Evolutionary conservation across 192 early-diverging fungal species (phyloP), one percentile per base, ranked within the genome.

Genomic region (Coemansia sp.): DNA sequence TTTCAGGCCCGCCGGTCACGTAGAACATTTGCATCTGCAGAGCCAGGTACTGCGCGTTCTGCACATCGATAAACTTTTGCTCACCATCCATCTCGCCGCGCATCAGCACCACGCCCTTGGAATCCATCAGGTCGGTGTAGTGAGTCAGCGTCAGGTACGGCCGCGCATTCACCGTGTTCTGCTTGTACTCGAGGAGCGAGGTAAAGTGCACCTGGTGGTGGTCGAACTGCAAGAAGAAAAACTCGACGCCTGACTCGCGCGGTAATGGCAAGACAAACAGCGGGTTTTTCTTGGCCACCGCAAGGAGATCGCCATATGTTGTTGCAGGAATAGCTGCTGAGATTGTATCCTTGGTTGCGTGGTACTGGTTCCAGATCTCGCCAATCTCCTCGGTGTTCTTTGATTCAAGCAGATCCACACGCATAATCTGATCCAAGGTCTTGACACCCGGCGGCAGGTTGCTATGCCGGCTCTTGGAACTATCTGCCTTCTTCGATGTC

Each of bases 61-160:
- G 69, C 13, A 82, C 45, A 12, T 81, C 83, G 24, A 95, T 57
- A 41, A 84, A 64, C 11, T 66, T 73, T 15, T 73, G 66, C 17
- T 83, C 71, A 13, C 74, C 76, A 4, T 83, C 77, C 34, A 88
- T 53, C 56, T 91, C 89, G 17, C 95, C 95, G 12, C 85, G 73
- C 95, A 98, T 95, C 27, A 98, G 81, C 30, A 98, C 93, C 51
- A 98, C 80, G 27, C 82, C 88, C 70, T 94, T 92, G 66, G 74
- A 67, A 6, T 89, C 85, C 15, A 80, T 63, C 45, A 95, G 75
- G 24, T 98, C 95, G 42, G 88, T 87, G 81, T 92, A 95, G 65
- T 94, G 89, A 14, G 91, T 92, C 48, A 98, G 68, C 19, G 91
- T 90, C 45, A 98, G 79, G 54, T 83, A 84, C 17, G 93, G 90